Evolutionary conservation across 139 green algal genomes (phyloP), one percentile per base, ranked within the genome.

Genomic region (Zygnema cylindricum): DNA sequence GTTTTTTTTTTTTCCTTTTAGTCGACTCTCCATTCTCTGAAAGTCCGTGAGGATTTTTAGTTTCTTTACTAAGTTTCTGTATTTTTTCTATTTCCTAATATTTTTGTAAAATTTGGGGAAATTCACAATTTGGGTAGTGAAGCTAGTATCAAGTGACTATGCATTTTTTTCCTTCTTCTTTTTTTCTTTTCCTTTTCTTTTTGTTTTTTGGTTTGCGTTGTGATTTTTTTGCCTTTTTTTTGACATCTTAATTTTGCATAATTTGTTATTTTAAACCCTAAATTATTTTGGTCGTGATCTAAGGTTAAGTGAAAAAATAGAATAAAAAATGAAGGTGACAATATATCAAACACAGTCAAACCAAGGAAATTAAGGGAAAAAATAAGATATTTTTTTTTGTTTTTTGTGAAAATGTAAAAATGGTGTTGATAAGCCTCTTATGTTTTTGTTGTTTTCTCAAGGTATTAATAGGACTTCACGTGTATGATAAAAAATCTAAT

Each of bases 141-240:
- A 35, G 57, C 25, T 73, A 30, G 25, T 30, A 73, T 73, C 57
- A 73, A 35, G 57, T 35, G 57, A n/a, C n/a, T n/a, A n/a, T n/a
- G n/a, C n/a, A n/a, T n/a, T n/a, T n/a, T n/a, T n/a, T n/a, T n/a
- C n/a, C n/a, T n/a, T n/a, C n/a, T n/a, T n/a, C n/a, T n/a, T n/a
- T n/a, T n/a, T n/a, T n/a, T n/a, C n/a, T n/a, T n/a, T n/a, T n/a
- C n/a, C n/a, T n/a, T n/a, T n/a, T 73, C 57, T 35, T 30, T 25
- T 30, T 73, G 57, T 73, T 30, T 73, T 30, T 73, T 30, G 25
- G 25, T 73, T 25, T 25, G 57, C 30, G 30, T 73, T 30, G 25
- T 73, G 57, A 35, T 73, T 30, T 35, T 73, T 73, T 73, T 73
- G 57, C 30, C 30, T 73, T 73, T 73, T 73, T 73, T 25, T 25